Conservation (phyloP, 306 rosid species). For the Hippophae rhamnoides region DNA sequence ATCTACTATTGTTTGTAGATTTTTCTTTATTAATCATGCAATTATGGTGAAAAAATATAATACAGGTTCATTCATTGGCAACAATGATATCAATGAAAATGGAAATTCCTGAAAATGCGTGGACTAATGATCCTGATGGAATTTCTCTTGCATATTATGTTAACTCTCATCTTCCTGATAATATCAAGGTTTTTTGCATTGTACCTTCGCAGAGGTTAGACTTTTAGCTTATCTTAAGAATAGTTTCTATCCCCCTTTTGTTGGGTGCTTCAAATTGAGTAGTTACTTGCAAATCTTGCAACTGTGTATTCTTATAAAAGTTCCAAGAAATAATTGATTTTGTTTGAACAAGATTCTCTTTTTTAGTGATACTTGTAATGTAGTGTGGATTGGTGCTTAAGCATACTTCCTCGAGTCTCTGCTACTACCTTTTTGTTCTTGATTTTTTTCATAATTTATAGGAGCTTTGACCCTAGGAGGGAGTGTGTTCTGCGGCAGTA, state of each 20-base stretch:
- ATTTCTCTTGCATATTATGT: constrained; percentile 48
- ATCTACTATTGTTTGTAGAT: background rate
- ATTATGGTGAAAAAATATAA: constrained; percentile 4
- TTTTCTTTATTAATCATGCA: background rate
- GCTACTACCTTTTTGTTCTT: background rate
- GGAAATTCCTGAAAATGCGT: constrained; percentile 71
- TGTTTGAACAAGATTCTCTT: background rate
- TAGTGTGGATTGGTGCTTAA: background rate
- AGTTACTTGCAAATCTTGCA: background rate
- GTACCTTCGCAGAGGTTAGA: constrained; percentile 80
- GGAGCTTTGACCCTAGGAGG: constrained; percentile 85
- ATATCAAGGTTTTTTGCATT: constrained; percentile 59
- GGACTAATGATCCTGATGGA: constrained; percentile 71
- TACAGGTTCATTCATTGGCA: constrained; percentile 83
- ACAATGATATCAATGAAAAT: constrained; percentile 74
- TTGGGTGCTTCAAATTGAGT: background rate
- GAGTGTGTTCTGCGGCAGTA: constrained; percentile 76
- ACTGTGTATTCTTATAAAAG: background rate
- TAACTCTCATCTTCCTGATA: constrained; percentile 60
- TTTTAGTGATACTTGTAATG: background rate
- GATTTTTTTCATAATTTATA: constrained; percentile 15
- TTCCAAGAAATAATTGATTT: background rate
- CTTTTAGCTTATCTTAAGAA: background rate
- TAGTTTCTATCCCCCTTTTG: background rate
- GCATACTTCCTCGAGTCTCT: background rate